These are phyloP conservation scores for Exobasidium cylindrosporum DNA, from an alignment of 1,284 basidiomycete species.

Conservation along the genomic window DNA sequence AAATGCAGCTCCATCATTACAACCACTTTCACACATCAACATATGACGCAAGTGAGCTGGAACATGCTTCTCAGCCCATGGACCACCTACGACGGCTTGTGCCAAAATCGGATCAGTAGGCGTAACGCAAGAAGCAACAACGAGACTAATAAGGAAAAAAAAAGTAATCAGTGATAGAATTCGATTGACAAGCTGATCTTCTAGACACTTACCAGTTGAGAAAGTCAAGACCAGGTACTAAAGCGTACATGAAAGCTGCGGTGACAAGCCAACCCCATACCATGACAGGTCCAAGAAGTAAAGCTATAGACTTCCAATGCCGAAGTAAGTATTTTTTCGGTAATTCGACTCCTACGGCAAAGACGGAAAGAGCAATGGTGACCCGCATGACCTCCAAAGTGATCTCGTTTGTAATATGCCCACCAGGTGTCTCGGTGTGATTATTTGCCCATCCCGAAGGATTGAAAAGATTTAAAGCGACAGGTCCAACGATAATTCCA, in stretches of 20 bases:
- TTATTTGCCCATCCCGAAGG: slow-evolving; percentile 75
- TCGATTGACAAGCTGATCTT: slow-evolving; percentile 20
- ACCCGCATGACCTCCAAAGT: slow-evolving; percentile 82
- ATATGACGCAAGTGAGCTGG: slow-evolving; percentile 91
- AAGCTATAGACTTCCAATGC: slow-evolving; percentile 84
- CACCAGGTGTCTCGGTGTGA: slow-evolving; percentile 59
- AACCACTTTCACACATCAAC: slow-evolving; percentile 85
- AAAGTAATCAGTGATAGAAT: neutral
- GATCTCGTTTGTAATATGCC: slow-evolving; percentile 66
- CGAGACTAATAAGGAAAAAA: slow-evolving; percentile 59
- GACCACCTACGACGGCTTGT: slow-evolving; percentile 78
- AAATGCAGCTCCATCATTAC: slow-evolving; percentile 73
- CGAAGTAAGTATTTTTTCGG: slow-evolving; percentile 69
- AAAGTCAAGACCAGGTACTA: slow-evolving; percentile 40
- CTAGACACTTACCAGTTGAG: slow-evolving; percentile 23
- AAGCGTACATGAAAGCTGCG: slow-evolving; percentile 58
- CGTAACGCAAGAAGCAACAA: slow-evolving; percentile 87
- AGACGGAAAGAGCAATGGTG: slow-evolving; percentile 93
- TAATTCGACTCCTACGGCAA: slow-evolving; percentile 82
- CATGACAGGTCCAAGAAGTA: slow-evolving; percentile 86
- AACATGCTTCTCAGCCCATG: slow-evolving; percentile 97
- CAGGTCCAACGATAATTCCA: slow-evolving; percentile 83
- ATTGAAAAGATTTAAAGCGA: slow-evolving; percentile 79
- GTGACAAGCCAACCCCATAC: slow-evolving; percentile 79
- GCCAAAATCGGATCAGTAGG: slow-evolving; percentile 81